A percentile compares a stretch with the other conserved stretches of the same genome.
phyloP scores from a whole-genome alignment of 768 basidiomycete genomes.

The Melanogaster broomeanus region DNA sequence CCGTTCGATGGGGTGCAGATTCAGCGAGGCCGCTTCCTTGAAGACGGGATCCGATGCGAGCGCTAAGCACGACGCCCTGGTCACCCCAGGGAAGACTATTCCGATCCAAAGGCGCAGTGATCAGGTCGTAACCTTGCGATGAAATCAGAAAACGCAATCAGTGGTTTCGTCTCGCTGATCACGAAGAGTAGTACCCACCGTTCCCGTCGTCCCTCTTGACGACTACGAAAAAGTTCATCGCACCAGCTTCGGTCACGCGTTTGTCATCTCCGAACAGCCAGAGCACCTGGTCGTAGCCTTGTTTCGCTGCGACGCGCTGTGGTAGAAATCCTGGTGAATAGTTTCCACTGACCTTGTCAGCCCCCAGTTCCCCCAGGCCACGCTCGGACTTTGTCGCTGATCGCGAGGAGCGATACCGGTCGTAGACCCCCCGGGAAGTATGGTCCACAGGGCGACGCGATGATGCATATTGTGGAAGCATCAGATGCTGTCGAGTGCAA shows the following conservation, averaged over 20 bases:
- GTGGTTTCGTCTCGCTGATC: no score
- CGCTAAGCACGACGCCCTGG: constrained; percentile 79
- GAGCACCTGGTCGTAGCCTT: constrained; percentile 77
- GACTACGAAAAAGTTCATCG: constrained; percentile 83
- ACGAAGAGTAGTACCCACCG: constrained; percentile 33
- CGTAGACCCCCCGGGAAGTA: constrained; percentile 54
- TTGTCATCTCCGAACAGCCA: constrained; percentile 73
- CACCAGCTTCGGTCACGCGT: constrained; percentile 58
- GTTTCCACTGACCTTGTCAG: constrained; percentile 65
- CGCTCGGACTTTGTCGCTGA: constrained; percentile 75
- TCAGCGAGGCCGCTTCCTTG: constrained; percentile 22
- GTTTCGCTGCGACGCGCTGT: constrained; percentile 60
- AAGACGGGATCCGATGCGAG: constrained; percentile 68
- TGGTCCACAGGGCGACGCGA: constrained; percentile 62
- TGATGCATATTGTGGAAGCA: constrained; percentile 84
- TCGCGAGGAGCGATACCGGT: constrained; percentile 58
- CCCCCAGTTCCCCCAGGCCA: constrained; percentile 77
- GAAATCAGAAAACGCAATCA: no score
- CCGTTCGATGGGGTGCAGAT: constrained; percentile 54
- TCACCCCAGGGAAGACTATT: constrained; percentile 91
- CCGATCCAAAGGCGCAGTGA: constrained; percentile 91
- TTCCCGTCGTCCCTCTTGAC: constrained; percentile 56
- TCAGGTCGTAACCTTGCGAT: constrained; percentile 75
- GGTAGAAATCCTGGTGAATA: constrained; percentile 64
- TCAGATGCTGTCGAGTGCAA: constrained; percentile 75